These are phyloP conservation scores for Paracorniculantispora psalliotae DNA, from an alignment of 2,329 filamentous ascomycete genomes.

Conservation along the genomic window DNA sequence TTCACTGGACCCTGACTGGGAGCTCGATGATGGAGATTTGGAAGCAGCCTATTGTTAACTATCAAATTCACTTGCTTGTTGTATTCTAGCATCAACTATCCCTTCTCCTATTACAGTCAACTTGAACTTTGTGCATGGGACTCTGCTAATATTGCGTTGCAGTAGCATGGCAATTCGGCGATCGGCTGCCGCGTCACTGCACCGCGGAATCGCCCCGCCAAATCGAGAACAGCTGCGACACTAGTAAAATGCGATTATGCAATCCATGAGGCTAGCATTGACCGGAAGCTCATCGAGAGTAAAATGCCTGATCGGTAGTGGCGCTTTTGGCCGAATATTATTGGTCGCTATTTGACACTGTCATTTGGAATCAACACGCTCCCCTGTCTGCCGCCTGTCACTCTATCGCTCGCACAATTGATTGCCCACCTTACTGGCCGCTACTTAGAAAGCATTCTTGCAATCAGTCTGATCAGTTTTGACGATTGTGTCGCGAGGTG, in stretches of 20 bases:
- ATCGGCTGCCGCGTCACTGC: not conserved
- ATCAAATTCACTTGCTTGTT: not conserved
- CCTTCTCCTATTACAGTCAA: not conserved
- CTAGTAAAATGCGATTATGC: not conserved
- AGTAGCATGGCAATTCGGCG: not conserved
- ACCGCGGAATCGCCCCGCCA: conserved; percentile 8
- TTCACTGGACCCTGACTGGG: not conserved
- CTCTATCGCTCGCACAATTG: not conserved
- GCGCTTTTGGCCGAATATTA: not conserved
- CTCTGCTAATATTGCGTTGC: not conserved
- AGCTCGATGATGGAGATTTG: not conserved
- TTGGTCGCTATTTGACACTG: not conserved
- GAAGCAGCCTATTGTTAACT: not conserved
- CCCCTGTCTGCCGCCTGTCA: no score
- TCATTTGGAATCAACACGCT: not conserved
- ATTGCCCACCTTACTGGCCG: not conserved
- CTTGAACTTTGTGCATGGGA: not conserved
- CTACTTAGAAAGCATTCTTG: conserved; percentile 5
- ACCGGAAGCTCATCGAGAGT: not conserved
- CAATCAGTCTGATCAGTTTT: conserved; percentile 25
- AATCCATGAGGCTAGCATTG: not conserved
- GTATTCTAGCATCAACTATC: not conserved
- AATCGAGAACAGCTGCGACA: not conserved
- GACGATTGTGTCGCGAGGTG: conserved; percentile 21
- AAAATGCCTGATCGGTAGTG: not conserved